phyloP scores from a whole-genome alignment of 305 asterid genomes.

The Solanum hybrid region DNA sequence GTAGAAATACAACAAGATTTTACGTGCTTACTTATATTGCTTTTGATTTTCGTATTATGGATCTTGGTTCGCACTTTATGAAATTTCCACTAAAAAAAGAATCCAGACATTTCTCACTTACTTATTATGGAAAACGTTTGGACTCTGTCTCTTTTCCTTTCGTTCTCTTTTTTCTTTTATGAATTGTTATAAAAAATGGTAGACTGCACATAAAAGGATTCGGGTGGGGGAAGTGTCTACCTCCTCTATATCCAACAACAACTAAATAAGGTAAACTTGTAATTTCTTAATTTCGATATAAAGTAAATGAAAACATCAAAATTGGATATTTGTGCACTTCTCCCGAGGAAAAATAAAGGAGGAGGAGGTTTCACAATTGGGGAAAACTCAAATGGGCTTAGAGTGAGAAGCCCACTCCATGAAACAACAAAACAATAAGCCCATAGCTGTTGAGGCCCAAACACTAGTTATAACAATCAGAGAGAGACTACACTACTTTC shows the following conservation, averaged over 20 bases:
- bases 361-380: neutral
- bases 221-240: neutral
- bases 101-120: neutral
- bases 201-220: neutral
- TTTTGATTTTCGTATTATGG: neutral
- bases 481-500: rapidly evolving
- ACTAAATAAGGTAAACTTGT: neutral
- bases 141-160: neutral
- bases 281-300: no score
- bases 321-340: neutral
- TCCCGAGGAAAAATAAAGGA: no score
- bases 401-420: neutral
- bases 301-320: neutral
- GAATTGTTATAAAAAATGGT: neutral
- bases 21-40: neutral
- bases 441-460: neutral
- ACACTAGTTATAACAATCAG: neutral
- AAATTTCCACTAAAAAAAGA: neutral
- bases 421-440: neutral
- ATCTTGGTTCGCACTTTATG: neutral
- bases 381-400: neutral
- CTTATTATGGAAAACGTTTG: neutral
- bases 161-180: neutral
- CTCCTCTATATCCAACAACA: neutral
- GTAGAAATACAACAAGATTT: neutral